phyloP scores from a whole-genome alignment of 371 early-diverging fungal genomes.

The Mucor racemosus region DNA sequence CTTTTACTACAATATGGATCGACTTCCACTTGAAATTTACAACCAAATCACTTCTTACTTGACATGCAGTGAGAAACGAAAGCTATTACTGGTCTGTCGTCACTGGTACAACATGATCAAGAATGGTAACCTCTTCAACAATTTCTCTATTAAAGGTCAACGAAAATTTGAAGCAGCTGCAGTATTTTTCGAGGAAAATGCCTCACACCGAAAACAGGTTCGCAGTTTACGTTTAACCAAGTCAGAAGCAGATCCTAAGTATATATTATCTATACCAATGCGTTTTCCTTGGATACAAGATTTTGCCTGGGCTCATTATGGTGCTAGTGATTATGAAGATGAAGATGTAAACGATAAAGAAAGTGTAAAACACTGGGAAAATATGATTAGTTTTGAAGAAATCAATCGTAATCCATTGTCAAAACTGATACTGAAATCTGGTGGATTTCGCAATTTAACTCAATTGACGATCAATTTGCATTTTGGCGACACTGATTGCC shows the following conservation, averaged over 20 bases:
- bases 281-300: not conserved
- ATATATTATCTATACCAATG: not conserved
- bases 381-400: not conserved
- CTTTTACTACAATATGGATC: not conserved
- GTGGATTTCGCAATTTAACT: not conserved
- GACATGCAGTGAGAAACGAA: constrained; percentile 1
- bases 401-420: constrained; percentile 1
- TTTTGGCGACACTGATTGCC: not conserved
- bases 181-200: not conserved
- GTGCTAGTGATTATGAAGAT: not conserved
- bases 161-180: not conserved
- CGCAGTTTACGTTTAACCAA: not conserved
- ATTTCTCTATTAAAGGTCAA: not conserved
- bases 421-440: not conserved
- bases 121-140: not conserved
- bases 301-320: constrained; percentile 4
- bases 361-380: not conserved
- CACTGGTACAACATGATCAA: not conserved
- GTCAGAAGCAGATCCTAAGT: not conserved
- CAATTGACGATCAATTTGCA: constrained; percentile 1
- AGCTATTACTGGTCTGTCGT: constrained; percentile 4
- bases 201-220: not conserved
- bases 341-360: not conserved
- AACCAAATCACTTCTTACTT: constrained; percentile 7
- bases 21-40: constrained; percentile 5